phyloP scores from a whole-genome alignment of 225 moss, liverwort and hornwort genomes.

The Climacium dendroides region DNA sequence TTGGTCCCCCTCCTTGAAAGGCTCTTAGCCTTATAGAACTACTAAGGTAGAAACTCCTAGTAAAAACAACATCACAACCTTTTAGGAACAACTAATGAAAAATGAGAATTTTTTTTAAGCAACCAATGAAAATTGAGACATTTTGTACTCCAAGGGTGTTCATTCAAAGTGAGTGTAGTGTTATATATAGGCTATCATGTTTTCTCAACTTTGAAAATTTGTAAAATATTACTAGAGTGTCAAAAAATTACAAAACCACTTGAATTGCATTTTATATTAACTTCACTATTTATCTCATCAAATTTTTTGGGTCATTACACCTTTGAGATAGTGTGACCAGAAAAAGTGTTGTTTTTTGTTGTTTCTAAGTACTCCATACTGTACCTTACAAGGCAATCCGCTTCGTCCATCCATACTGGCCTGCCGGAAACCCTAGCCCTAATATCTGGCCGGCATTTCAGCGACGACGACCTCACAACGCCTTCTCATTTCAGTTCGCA shows the following conservation, averaged over 20 bases:
- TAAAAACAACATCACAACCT: neutral
- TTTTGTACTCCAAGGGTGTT: neutral
- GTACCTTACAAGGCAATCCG: neutral
- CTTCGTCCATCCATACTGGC: neutral
- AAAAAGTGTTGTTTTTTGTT: neutral
- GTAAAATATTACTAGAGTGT: neutral
- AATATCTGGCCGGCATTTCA: neutral
- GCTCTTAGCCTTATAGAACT: rapidly evolving
- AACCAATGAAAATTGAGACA: neutral
- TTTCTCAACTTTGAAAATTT: neutral
- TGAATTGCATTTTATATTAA: neutral
- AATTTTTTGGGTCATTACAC: too few species aligned
- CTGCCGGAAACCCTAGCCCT: neutral
- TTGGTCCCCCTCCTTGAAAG: rapidly evolving
- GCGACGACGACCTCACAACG: neutral
- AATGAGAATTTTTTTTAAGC: neutral
- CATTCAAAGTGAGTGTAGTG: rapidly evolving
- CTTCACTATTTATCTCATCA: too few species aligned
- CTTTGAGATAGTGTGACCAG: neutral
- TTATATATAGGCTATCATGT: neutral
- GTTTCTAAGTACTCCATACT: neutral
- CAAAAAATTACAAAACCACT: rapidly evolving
- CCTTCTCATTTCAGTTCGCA: neutral
- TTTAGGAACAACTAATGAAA: neutral
- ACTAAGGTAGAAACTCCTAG: rapidly evolving